Conservation (phyloP, 176 grass and related monocot genomes). For the Juncus effusus region DNA sequence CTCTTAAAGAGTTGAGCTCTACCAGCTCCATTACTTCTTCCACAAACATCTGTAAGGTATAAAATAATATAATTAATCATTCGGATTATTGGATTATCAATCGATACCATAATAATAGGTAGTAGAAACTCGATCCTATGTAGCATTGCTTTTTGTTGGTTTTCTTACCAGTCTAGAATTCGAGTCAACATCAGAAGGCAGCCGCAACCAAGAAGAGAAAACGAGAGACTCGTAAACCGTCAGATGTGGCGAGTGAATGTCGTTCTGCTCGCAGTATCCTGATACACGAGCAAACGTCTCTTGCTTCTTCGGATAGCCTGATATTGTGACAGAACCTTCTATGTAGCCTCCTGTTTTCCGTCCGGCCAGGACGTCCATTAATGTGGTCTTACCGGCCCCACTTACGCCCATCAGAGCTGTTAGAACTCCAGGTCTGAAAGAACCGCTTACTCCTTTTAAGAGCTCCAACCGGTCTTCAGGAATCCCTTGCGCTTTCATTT, state of each 20-base stretch:
- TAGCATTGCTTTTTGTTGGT: background rate
- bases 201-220: conserved; percentile 85
- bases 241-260: conserved; percentile 89
- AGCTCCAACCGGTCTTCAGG: conserved; percentile 59
- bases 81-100: conserved; percentile 8
- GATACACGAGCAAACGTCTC: conserved; percentile 91
- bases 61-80: conserved; percentile 25
- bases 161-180: conserved; percentile 58
- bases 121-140: background rate
- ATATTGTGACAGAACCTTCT: conserved; percentile 67
- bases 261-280: conserved; percentile 93
- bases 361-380: conserved; percentile 92
- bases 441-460: conserved; percentile 76
- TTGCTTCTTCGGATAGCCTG: conserved; percentile 88
- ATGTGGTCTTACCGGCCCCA: conserved; percentile 85
- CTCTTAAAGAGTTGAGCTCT: conserved; percentile 65
- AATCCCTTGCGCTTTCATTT: conserved; percentile 84
- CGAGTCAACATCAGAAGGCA: conserved; percentile 47
- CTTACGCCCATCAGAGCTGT: conserved; percentile 90
- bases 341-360: conserved; percentile 87
- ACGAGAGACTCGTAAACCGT: conserved; percentile 73
- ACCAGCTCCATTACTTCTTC: conserved; percentile 93
- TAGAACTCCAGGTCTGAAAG: conserved; percentile 89
- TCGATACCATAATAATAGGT: conserved; percentile 14
- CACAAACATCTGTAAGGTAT: conserved; percentile 62